These are phyloP conservation scores for Medicago truncatula DNA, from an alignment of 306 rosid species.

Conservation along the genomic window DNA sequence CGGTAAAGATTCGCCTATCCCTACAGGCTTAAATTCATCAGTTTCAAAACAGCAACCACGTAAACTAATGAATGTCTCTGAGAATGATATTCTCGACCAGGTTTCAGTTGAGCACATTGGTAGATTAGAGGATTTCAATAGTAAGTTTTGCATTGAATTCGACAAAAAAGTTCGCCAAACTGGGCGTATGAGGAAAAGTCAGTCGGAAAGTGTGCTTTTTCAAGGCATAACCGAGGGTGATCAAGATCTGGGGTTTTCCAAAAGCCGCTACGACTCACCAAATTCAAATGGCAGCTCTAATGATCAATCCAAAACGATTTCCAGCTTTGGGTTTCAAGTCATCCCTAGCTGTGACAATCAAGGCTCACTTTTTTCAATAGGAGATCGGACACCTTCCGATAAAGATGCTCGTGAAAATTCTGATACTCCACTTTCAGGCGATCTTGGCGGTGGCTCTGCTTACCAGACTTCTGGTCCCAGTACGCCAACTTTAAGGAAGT, in stretches of 20 bases:
- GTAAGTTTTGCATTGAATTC: slow-evolving; percentile 41
- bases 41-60: slow-evolving; percentile 41
- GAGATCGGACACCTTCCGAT: slow-evolving; percentile 54
- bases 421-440: slow-evolving; percentile 56
- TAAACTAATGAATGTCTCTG: slow-evolving; percentile 37
- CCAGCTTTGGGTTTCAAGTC: slow-evolving; percentile 41
- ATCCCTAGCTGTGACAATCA: slow-evolving; percentile 46
- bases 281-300: slow-evolving; percentile 43
- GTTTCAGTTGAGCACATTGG: slow-evolving; percentile 49
- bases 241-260: slow-evolving; percentile 49
- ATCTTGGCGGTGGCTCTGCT: slow-evolving; percentile 48
- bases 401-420: slow-evolving; percentile 58
- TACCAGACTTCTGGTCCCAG: slow-evolving; percentile 42
- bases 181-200: slow-evolving; percentile 59
- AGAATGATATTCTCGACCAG: slow-evolving; percentile 41
- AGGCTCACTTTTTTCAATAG: slow-evolving; percentile 60
- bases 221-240: slow-evolving; percentile 54
- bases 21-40: slow-evolving; percentile 38
- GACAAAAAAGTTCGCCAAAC: slow-evolving; percentile 40
- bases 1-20: slow-evolving; percentile 39
- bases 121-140: slow-evolving; percentile 53
- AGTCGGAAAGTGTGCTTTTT: slow-evolving; percentile 66
- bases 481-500: slow-evolving; percentile 54
- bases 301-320: slow-evolving; percentile 41
- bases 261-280: slow-evolving; percentile 39